Percentiles rank a stretch among this genome's conserved stretches.
Conservation (phyloP, 1,139 yeast species). For the Blastobotrys elegans region DNA sequence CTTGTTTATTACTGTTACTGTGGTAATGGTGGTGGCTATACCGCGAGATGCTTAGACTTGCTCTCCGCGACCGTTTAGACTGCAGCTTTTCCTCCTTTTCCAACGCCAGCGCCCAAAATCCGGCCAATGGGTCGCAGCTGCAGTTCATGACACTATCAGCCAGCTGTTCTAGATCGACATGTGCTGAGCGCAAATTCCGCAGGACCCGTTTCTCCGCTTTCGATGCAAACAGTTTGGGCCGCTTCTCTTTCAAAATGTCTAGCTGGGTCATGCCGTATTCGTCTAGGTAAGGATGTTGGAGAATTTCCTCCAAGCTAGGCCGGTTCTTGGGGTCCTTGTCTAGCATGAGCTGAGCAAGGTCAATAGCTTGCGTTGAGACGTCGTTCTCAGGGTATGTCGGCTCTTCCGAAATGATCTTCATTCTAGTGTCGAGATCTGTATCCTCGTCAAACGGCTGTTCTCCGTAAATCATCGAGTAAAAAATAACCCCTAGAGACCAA, state of each 20-base stretch:
- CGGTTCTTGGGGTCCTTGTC: conserved; percentile 62
- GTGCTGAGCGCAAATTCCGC: conserved; percentile 57
- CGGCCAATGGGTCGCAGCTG: conserved; percentile 76
- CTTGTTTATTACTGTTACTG: not conserved
- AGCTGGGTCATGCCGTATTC: conserved; percentile 42
- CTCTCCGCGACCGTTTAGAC: conserved; percentile 24
- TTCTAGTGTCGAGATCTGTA: conserved; percentile 57
- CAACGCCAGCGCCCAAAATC: conserved; percentile 71
- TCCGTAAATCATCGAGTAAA: conserved; percentile 84
- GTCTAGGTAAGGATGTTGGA: conserved; percentile 58
- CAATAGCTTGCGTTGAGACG: conserved; percentile 46
- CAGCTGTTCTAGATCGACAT: conserved; percentile 61
- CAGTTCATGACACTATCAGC: conserved; percentile 56
- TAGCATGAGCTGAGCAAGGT: conserved; percentile 51
- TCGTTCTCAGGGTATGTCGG: conserved; percentile 48
- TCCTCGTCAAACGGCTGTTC: conserved; percentile 89
- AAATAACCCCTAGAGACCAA: conserved; percentile 91
- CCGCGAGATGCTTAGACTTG: conserved; percentile 22
- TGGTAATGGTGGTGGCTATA: conserved; percentile 2
- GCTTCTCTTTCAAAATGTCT: conserved; percentile 36
- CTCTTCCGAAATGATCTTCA: conserved; percentile 57
- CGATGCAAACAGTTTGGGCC: conserved; percentile 47
- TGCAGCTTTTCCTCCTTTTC: conserved; percentile 55
- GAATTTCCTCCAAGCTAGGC: conserved; percentile 57
- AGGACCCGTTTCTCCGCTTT: conserved; percentile 62